Evolutionary conservation across 768 basidiomycete species (phyloP).

Genomic region (Suillus clintonianus): DNA sequence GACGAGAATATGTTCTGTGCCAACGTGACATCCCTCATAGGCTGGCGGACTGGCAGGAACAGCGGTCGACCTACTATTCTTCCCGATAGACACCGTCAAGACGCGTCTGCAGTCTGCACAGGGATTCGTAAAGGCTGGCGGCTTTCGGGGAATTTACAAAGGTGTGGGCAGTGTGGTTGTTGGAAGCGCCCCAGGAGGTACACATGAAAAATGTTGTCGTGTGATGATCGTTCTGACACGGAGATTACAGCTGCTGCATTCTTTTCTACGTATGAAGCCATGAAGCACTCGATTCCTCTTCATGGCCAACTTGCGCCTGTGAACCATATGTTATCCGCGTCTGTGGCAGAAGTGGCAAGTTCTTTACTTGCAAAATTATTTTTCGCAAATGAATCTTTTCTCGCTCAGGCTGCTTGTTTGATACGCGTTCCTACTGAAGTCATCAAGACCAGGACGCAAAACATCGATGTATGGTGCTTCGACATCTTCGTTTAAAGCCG

Average conservation of each 20-base stretch:
- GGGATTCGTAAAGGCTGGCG: constrained; percentile 85
- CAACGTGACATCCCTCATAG: constrained; percentile 37
- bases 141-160: constrained; percentile 88
- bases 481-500: constrained; percentile 60
- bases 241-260: constrained; percentile 80
- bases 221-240: neutral
- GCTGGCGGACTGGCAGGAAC: constrained; percentile 92
- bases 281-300: constrained; percentile 75
- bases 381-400: constrained; percentile 11
- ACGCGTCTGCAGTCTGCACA: constrained; percentile 89
- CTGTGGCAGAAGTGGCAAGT: constrained; percentile 58
- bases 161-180: constrained; percentile 93
- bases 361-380: constrained; percentile 9
- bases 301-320: constrained; percentile 63
- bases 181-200: constrained; percentile 95
- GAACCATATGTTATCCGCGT: constrained; percentile 61
- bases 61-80: constrained; percentile 93
- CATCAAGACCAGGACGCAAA: constrained; percentile 92
- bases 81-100: constrained; percentile 96
- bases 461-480: constrained; percentile 72
- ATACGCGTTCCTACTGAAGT: constrained; percentile 96
- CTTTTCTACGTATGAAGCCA: constrained; percentile 90
- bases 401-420: constrained; percentile 75
- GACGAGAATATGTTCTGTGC: constrained; percentile 13
- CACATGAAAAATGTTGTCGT: constrained; percentile 9